phyloP scores from a whole-genome alignment of 176 grass and related monocot genomes.

The Musa troglodytarum region DNA sequence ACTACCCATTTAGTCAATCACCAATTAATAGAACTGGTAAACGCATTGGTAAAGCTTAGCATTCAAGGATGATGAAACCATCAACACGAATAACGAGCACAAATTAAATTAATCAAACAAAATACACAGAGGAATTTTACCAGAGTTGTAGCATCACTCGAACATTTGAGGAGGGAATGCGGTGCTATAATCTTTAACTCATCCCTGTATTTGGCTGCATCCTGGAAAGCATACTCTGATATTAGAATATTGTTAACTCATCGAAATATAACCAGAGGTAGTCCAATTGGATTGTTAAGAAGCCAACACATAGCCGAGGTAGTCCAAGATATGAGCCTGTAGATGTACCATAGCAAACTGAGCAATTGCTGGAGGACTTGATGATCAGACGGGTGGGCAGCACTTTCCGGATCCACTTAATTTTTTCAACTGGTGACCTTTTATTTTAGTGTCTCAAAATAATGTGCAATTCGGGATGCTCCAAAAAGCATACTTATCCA shows the following conservation, averaged over 20 bases:
- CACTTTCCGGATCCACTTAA: too few relatives aligned
- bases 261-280: not conserved
- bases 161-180: slow-evolving; percentile 68
- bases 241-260: not conserved
- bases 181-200: slow-evolving; percentile 67
- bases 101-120: not conserved
- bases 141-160: slow-evolving; percentile 79
- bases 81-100: not conserved
- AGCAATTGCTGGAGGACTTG: too few relatives aligned
- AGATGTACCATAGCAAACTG: too few relatives aligned
- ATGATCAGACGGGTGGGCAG: too few relatives aligned
- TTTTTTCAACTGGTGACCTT: too few relatives aligned
- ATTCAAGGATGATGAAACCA: not conserved
- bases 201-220: slow-evolving; percentile 74
- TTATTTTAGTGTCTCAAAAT: too few relatives aligned
- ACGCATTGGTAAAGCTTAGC: too few relatives aligned
- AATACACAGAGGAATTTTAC: slow-evolving; percentile 17
- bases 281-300: not conserved
- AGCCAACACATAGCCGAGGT: not conserved
- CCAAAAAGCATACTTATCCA: too few relatives aligned
- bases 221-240: slow-evolving; percentile 25
- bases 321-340: too few relatives aligned
- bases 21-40: too few relatives aligned
- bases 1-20: too few relatives aligned
- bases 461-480: too few relatives aligned